Percentiles rank a stretch among this genome's conserved stretches.
Evolutionary conservation across 495 filamentous ascomycete genomes (phyloP).

Genomic region (Aspergillus biplanus): DNA sequence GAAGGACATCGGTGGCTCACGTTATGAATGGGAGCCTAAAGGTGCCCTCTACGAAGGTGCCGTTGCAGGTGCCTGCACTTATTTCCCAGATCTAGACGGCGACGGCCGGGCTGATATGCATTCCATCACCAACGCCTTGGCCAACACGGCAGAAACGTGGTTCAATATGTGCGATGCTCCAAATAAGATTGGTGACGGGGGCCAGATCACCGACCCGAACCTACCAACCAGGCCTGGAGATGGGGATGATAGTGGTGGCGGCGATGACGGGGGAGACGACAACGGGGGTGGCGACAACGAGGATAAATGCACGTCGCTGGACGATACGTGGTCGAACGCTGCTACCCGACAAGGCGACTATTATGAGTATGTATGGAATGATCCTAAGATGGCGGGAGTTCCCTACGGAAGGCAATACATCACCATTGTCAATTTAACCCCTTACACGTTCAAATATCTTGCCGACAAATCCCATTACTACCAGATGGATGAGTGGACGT

Average conservation of each 20-base stretch:
- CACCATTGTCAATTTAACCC: neutral
- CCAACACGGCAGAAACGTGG: neutral
- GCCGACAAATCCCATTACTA: neutral
- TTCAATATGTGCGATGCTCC: neutral
- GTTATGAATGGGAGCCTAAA: neutral
- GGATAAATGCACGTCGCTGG: neutral
- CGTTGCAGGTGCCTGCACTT: neutral
- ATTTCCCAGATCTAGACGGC: neutral
- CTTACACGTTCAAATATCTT: neutral
- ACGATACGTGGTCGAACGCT: too few species aligned
- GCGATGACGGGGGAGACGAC: neutral
- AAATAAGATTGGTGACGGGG: neutral
- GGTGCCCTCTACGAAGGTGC: neutral
- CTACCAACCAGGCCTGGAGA: neutral
- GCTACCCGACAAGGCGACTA: too few species aligned
- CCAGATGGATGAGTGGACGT: neutral
- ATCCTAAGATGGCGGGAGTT: neutral
- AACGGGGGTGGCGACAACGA: neutral
- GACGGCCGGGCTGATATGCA: neutral
- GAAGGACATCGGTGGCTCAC: neutral
- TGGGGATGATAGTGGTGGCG: neutral
- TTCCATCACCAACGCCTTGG: neutral
- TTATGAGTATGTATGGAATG: too few species aligned
- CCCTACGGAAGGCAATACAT: neutral
- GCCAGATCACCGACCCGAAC: neutral